Evolutionary conservation across 2,329 filamentous ascomycete species (phyloP).

Genomic region (Penicillium psychrosexuale): DNA sequence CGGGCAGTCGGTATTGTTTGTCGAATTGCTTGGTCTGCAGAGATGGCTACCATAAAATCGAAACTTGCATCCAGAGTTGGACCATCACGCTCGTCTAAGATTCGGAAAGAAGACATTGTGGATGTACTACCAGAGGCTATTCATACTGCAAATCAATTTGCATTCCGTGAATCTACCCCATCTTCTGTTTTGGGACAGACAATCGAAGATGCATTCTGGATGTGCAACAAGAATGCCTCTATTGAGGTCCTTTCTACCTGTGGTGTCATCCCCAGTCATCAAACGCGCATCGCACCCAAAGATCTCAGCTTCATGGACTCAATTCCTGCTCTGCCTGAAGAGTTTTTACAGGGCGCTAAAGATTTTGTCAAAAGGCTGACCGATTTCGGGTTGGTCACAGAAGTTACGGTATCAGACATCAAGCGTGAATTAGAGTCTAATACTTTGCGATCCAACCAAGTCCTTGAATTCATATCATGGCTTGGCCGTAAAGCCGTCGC

Average conservation of each 20-base stretch:
- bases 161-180: slow-evolving; percentile 85
- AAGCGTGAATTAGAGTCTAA: slow-evolving; percentile 77
- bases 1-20: slow-evolving; percentile 86
- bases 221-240: slow-evolving; percentile 72
- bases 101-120: slow-evolving; percentile 62
- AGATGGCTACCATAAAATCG: slow-evolving; percentile 72
- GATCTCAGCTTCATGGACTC: slow-evolving; percentile 77
- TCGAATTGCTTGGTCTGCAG: slow-evolving; percentile 79
- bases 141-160: slow-evolving; percentile 83
- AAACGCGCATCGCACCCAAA: slow-evolving; percentile 72
- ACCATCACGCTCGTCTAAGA: slow-evolving; percentile 43
- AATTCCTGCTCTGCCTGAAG: slow-evolving; percentile 79
- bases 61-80: slow-evolving; percentile 50
- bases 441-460: slow-evolving; percentile 73
- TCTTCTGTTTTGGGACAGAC: slow-evolving; percentile 77
- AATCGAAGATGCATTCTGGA: slow-evolving; percentile 96
- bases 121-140: slow-evolving; percentile 73
- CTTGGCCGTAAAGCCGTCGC: slow-evolving; percentile 66
- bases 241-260: slow-evolving; percentile 87
- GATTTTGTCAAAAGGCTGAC: slow-evolving; percentile 76
- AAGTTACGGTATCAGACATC: slow-evolving; percentile 84
- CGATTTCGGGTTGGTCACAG: slow-evolving; percentile 80
- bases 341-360: slow-evolving; percentile 64
- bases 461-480: slow-evolving; percentile 83
- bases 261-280: slow-evolving; percentile 78